Base-by-base conservation (phyloP, 176 grass and related monocot genomes). In the Phyllostachys edulis region DNA sequence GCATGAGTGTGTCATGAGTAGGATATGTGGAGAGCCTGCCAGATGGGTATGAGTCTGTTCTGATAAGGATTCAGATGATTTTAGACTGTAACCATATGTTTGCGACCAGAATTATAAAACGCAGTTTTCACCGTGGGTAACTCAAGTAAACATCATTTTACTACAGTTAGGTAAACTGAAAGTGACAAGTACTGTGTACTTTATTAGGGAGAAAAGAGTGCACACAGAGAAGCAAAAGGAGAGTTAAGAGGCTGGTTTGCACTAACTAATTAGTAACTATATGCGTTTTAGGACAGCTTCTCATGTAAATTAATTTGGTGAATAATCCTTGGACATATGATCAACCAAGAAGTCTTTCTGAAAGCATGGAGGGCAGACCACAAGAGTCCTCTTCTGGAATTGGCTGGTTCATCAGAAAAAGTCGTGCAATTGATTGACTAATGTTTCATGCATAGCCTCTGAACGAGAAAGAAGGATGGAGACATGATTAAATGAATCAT, bases 1-100 rank as follows among this genome's bases (percentile, higher is more conserved):
- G 84, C 67, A 78, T 90, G 79, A 82, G 78, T 78, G 78, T 86
- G 59, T 9, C 57, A 79, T 83, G 88, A 83, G 49, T 90, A 73
- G 84, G 73, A 83, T 73, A 21, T 68, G 88, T 13, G 17, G 67
- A 21, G 61, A 87, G 23, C 49, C 40, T 59, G 57, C 11, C 60
- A 74, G 27, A 67, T 56, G 24, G 5, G 17, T 54, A 9, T 1
- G 6, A 40, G 8, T 71, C 32, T 46, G 69, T 66, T 73, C 85
- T 46, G 69, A 66, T 67, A 75, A 75, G 69, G 85, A 74, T 81
- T 44, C 60, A 80, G 24, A 54, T 55, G 44, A 55, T 39, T 80
- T 52, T 76, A 80, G 68, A 80, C 45, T 79, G 55, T 62, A 41
- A 71, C 24, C 7, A 5, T 77, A 29, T 51, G 57, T 27, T 64